Conservation (phyloP, 1,139 yeast species). For the Diutina catenulata region DNA sequence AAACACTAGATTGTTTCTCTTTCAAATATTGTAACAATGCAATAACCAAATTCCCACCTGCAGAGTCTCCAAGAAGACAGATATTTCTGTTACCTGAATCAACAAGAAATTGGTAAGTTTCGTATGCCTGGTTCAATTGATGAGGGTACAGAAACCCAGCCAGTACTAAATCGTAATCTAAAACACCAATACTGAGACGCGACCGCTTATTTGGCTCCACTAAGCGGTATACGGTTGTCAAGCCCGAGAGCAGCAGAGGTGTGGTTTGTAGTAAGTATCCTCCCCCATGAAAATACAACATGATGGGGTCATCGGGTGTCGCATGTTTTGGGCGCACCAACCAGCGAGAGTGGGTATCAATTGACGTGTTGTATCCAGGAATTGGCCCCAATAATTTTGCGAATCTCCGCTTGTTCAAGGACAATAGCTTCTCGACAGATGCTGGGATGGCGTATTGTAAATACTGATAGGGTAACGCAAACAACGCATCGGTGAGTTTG, state of each 20-base stretch:
- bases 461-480: not conserved
- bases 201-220: conserved; percentile 18
- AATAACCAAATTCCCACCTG: conserved; percentile 11
- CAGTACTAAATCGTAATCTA: conserved; percentile 26
- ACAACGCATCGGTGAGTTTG: not conserved
- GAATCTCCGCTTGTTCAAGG: no score
- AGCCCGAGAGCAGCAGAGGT: conserved; percentile 21
- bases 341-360: not conserved
- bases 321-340: not conserved
- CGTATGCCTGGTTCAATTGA: conserved; percentile 24
- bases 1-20: not conserved
- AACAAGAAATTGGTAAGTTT: conserved; percentile 17
- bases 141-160: conserved; percentile 22
- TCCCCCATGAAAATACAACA: conserved; percentile 32
- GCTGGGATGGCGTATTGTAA: not conserved
- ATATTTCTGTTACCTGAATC: conserved; percentile 20
- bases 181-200: conserved; percentile 21
- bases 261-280: conserved; percentile 27
- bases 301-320: conserved; percentile 22
- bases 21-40: conserved; percentile 7
- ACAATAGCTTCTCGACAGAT: not conserved
- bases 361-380: not conserved
- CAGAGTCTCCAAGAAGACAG: conserved; percentile 14
- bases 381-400: not conserved
- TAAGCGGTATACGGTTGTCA: conserved; percentile 19